Evolutionary conservation across 495 filamentous ascomycete species (phyloP), one percentile per base, ranked within the genome.

Genomic region (Bathelium albidoporum): DNA sequence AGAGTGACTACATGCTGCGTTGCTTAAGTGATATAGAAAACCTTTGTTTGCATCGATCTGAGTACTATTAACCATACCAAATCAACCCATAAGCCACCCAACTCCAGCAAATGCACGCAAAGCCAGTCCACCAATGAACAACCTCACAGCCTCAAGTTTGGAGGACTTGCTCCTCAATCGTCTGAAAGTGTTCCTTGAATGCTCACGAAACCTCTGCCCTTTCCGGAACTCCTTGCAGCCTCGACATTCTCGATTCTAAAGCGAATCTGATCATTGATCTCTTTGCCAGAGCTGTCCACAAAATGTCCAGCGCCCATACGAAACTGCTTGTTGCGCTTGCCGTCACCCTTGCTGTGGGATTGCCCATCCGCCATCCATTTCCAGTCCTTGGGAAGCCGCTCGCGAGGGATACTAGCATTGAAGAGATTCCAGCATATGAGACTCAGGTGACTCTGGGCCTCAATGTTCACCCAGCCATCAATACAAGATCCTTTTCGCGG

Each of bases 351-450:
- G 39, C 43, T 34, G 18, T 31, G 32, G 43, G 49, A 28, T 29
- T 55, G n/a, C 5, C 9, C 12, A 1, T 49, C 63, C 14, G 41
- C 66, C 39, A 66, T 68, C 83, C 86, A 91, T 65, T 77, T 80
- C 89, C 89, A 93, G 39, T 77, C 77, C 58, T 75, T 72, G 9
- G 89, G 89, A 22, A 93, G 76, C 62, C 83, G 78, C 67, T 82
- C 82, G 65, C 81, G 76, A 64, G 87, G 83, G 59, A 93, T 85
- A 44, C 81, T 84, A 1, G 87, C 87, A 65, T 85, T 87, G 79
- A 91, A 90, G 20, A 89, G 75, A 72, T 93, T 93, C 68, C 85
- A 83, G 16, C 84, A 86, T 2, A 90, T 77, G 2, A 90, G 74
- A 26, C 87, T 87, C 1, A 93, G 69, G 69, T 90, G 86, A 10